Base-by-base conservation (phyloP, 2,329 filamentous ascomycete genomes). In the Allantophomopsis cytisporea region DNA sequence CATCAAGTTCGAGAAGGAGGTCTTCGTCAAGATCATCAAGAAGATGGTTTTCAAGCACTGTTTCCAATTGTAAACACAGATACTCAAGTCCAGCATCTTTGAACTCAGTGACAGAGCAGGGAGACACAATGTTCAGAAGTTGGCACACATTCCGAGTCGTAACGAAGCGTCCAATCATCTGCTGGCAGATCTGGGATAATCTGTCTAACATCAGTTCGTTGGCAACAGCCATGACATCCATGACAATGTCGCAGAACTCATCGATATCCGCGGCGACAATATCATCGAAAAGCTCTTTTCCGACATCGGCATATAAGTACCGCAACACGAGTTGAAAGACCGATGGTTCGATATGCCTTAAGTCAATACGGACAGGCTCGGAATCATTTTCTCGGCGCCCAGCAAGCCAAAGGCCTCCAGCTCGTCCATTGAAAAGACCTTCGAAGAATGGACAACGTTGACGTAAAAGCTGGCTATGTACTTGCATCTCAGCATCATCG, bases 121-220 rank as follows among this genome's bases (percentile, higher is more conserved):
- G 83, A 35, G 85, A 83, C 43, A 95, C 82, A 2, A 81, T 81
- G 53, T 94, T 94, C 10, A 98, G 68, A 13, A 96, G 66, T 39
- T 80, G 77, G 42, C 84, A 84, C 18, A 94, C 80, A 54, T 94
- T 98, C 18, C 88, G 80, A 5, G 77, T 81, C 37, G 76, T 86
- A n/a, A 87, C 81, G 59, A 91, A 93, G 37, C 74, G 75, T 30
- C 87, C 88, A 43, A 96, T 73, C 16, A 87, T 63, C 42, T 74
- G 77, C 56, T 98, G 91, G 56, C 91, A 96, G 20, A 93, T 77
- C 55, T 94, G 84, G 5, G 85, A 86, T 5, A 98, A 64, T 6
- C 88, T 73, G 55, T 95, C 87, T 36, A 98, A 71, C 88, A 98
- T 95, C 41, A 98, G 64, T 58, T 98, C 89, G 54, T 98, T 91